Evolutionary conservation across 352 stramenopile species (phyloP), one percentile per base, ranked within the genome.

Genomic region (Globisporangium rhizosaccharum): DNA sequence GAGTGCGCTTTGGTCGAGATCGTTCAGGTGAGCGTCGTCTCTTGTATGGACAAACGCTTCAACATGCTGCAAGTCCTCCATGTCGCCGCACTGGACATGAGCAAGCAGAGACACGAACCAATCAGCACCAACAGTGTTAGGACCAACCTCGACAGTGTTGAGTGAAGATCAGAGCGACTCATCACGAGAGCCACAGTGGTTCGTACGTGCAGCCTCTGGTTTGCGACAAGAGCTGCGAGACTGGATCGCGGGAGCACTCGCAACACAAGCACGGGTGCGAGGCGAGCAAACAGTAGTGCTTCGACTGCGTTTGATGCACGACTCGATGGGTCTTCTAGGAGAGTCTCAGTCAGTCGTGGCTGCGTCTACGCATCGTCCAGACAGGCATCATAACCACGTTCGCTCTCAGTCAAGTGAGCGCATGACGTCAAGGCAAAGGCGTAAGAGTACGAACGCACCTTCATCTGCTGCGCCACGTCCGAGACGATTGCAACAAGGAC

Each of bases 241-340:
- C 44, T 51, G 5, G 56, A 18, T 30, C 70, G 67, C 45, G 79
- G 77, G 18, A 89, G 57, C 48, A 89, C 71, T 45, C 82, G 75
- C n/a, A 91, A 66, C 10, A 88, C 69, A 17, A 91, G 59, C 23
- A 86, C 68, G 0, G 82, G 79, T 3, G 77, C 75, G 5, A 91
- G 62, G 4, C 76, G 69, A 30, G 72, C 71, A 70, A 91, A 91
- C 25, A 91, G 57, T 3, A 91, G 59, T 3, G 56, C 61, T 51
- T 88, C 77, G 20, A 86, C 67, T 7, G 60, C 59, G 47, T 57
- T 64, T 11, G 63, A 53, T 1, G 74, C 59, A 5, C 57, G 59
- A 14, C 56, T 12, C 3, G 78, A 86, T 12, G 73, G 53, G 50
- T 87, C 72, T 33, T 79, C 62, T 23, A 91, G 51, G 0, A 85